Evolutionary conservation across 371 early-diverging fungal species (phyloP).

Genomic region (Mucor piriformis): DNA sequence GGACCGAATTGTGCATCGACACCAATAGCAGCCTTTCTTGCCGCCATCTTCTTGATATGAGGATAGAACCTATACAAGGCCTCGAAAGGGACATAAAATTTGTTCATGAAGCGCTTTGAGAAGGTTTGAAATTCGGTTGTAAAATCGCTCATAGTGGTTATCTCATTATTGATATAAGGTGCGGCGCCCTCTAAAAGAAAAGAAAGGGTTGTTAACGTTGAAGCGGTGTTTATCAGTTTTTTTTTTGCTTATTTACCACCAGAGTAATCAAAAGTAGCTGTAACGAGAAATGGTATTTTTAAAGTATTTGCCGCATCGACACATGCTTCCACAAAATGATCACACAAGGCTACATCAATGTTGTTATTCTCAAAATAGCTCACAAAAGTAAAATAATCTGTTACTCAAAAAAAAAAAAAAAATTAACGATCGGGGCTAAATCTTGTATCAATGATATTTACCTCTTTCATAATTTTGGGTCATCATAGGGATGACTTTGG

Average conservation of each 20-base stretch:
- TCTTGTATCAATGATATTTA: too few species aligned
- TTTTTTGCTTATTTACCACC: slow-evolving; percentile 12
- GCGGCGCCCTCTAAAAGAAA: too few species aligned
- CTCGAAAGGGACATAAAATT: too few species aligned
- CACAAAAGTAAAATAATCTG: background rate
- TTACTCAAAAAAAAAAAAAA: too few species aligned
- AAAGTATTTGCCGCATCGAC: slow-evolving; percentile 6
- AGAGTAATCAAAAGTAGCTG: background rate
- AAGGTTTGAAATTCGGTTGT: too few species aligned
- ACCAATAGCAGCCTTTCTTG: background rate
- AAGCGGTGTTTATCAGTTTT: too few species aligned
- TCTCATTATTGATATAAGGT: too few species aligned
- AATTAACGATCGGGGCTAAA: too few species aligned
- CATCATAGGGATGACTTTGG: background rate
- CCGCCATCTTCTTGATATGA: background rate
- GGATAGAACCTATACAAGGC: too few species aligned
- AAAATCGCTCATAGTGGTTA: too few species aligned
- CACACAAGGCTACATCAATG: slow-evolving; percentile 13
- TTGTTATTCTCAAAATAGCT: slow-evolving; percentile 3
- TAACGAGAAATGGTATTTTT: slow-evolving; percentile 10
- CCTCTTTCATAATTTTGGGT: slow-evolving; percentile 3
- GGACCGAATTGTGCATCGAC: background rate
- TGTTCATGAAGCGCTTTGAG: too few species aligned
- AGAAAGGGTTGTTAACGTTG: too few species aligned
- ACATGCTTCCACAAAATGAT: slow-evolving; percentile 14